phyloP scores from a whole-genome alignment of 2,329 filamentous ascomycete species.

The Ophiostoma himal-ulmi region DNA sequence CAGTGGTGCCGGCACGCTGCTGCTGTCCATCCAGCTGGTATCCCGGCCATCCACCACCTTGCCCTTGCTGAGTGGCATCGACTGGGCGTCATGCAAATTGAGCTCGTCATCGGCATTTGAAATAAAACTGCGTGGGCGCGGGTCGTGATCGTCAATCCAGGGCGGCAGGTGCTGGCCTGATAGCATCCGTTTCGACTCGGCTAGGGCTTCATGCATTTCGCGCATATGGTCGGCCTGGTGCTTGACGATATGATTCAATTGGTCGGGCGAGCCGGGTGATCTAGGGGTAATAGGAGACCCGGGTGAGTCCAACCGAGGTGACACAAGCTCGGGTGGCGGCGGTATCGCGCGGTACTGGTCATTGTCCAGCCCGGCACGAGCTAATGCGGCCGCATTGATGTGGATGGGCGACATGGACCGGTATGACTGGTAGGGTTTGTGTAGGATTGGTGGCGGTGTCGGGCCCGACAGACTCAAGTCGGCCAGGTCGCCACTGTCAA shows the following conservation, averaged over 20 bases:
- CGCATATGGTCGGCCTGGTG: constrained; percentile 20
- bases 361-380: not conserved
- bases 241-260: not conserved
- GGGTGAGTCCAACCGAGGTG: not conserved
- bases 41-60: constrained; percentile 15
- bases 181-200: constrained; percentile 20
- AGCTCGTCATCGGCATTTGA: not conserved
- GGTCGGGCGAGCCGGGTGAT: not conserved
- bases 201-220: constrained; percentile 21
- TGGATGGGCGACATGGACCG: constrained; percentile 13
- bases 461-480: constrained; percentile 17
- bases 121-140: not conserved
- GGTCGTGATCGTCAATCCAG: constrained; percentile 19
- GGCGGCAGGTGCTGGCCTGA: constrained; percentile 20
- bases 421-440: constrained; percentile 17
- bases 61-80: not conserved
- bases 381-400: not conserved
- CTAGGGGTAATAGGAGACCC: not conserved
- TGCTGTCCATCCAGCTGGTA: constrained; percentile 1
- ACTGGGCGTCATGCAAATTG: not conserved
- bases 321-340: not conserved
- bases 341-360: not conserved
- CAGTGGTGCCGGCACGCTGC: constrained; percentile 15
- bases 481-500: not conserved
- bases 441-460: constrained; percentile 18